phyloP scores from a whole-genome alignment of 768 basidiomycete species.

The Termitomyces sp. region DNA sequence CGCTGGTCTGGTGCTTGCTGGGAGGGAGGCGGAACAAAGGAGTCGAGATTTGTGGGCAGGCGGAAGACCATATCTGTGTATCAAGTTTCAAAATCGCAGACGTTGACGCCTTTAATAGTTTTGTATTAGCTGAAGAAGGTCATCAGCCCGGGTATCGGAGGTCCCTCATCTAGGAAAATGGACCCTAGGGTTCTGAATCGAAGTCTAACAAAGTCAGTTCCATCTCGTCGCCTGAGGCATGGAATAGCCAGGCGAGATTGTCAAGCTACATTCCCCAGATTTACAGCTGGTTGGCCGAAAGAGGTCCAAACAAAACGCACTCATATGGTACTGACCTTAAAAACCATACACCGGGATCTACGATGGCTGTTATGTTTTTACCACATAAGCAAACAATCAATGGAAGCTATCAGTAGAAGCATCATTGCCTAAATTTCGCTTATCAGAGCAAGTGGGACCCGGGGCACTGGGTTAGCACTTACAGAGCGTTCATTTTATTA shows the following conservation, averaged over 20 bases:
- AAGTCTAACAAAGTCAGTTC: constrained; percentile 13
- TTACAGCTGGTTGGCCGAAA: constrained; percentile 19
- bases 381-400: constrained; percentile 8
- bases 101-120: constrained; percentile 38
- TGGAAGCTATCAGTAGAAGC: constrained; percentile 9
- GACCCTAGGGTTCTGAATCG: constrained; percentile 12
- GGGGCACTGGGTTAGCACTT: constrained; percentile 3
- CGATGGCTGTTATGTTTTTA: constrained; percentile 11
- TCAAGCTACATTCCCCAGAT: constrained; percentile 28
- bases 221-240: constrained; percentile 30
- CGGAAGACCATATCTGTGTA: constrained; percentile 53
- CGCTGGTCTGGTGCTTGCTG: constrained; percentile 38
- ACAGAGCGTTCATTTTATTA: neutral
- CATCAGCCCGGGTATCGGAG: constrained; percentile 17
- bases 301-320: constrained; percentile 16
- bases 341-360: constrained; percentile 25
- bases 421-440: constrained; percentile 15
- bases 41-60: constrained; percentile 57
- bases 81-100: constrained; percentile 23
- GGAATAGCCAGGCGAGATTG: constrained; percentile 26
- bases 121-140: constrained; percentile 20
- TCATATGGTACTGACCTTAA: constrained; percentile 21
- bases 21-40: constrained; percentile 52
- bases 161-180: constrained; percentile 13
- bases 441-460: constrained; percentile 12